These are phyloP conservation scores for Houttuynia cordata DNA, from an alignment of 164 flowering plant species.

Conservation along the genomic window DNA sequence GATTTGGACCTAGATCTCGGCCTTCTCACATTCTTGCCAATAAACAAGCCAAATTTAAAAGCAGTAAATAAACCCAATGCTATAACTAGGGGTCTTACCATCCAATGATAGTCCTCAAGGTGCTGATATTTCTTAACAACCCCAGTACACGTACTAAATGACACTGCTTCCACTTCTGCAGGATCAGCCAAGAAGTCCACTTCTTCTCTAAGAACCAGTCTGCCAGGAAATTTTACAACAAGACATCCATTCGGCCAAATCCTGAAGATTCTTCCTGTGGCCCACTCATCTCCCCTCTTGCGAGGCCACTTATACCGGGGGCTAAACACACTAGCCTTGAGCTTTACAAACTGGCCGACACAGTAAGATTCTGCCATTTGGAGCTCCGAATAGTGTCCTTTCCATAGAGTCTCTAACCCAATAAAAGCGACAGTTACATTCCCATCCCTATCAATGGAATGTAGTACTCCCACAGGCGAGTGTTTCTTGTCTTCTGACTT, in stretches of 20 bases:
- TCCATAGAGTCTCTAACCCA: slow-evolving; percentile 75
- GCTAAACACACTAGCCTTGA: slow-evolving; percentile 42
- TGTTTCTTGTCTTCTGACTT: slow-evolving; percentile 58
- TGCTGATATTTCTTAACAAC: slow-evolving; percentile 73
- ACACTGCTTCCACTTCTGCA: slow-evolving; percentile 73
- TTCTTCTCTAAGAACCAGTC: slow-evolving; percentile 30
- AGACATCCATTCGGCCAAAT: slow-evolving; percentile 62
- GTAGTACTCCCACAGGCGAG: slow-evolving; percentile 79
- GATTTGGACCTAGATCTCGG: slow-evolving; percentile 7
- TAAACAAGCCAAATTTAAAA: slow-evolving; percentile 48
- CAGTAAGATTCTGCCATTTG: slow-evolving; percentile 72
- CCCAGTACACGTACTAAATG: slow-evolving; percentile 42
- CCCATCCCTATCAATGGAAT: slow-evolving; percentile 63
- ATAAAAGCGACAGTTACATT: slow-evolving; percentile 53
- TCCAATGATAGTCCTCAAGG: slow-evolving; percentile 94
- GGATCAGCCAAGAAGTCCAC: slow-evolving; percentile 64
- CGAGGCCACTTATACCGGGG: slow-evolving; percentile 85
- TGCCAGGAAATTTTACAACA: slow-evolving; percentile 65
- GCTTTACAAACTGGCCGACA: slow-evolving; percentile 74
- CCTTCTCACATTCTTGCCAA: slow-evolving; percentile 42
- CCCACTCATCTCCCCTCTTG: slow-evolving; percentile 52
- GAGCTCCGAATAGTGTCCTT: slow-evolving; percentile 48
- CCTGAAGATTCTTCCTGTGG: slow-evolving; percentile 52
- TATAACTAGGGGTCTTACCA: slow-evolving; percentile 68
- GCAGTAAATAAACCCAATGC: slow-evolving; percentile 73